These are phyloP conservation scores for Dioscorea zingiberensis DNA, from an alignment of 106 monocot species.

Conservation along the genomic window DNA sequence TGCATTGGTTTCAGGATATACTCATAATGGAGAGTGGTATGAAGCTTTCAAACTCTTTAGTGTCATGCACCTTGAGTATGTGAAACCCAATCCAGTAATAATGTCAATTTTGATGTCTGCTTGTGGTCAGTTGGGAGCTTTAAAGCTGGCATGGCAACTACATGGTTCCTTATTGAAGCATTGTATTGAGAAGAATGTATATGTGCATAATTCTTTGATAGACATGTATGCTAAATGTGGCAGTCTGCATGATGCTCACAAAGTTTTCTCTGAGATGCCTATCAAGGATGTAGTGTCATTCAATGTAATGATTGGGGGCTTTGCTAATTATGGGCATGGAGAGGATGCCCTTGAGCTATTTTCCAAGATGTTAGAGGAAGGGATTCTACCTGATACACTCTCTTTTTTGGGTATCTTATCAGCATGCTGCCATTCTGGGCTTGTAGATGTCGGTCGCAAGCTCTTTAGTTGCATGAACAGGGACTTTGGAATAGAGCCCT, in stretches of 20 bases:
- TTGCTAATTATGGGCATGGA: constrained; percentile 36
- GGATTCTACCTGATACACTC: constrained; percentile 29
- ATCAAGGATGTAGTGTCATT: constrained; percentile 45
- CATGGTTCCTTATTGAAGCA: constrained; percentile 36
- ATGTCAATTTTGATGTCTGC: constrained; percentile 39
- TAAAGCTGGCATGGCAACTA: constrained; percentile 20
- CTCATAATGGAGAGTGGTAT: constrained; percentile 29
- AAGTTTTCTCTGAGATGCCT: constrained; percentile 21
- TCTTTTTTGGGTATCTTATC: constrained; percentile 45
- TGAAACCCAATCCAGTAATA: constrained; percentile 34
- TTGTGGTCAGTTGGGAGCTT: constrained; percentile 30
- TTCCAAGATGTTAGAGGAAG: constrained; percentile 13
- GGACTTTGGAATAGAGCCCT: constrained; percentile 27
- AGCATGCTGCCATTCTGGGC: constrained; percentile 34
- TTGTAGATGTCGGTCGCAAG: constrained; percentile 12
- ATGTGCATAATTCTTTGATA: constrained; percentile 37
- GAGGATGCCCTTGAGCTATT: constrained; percentile 31
- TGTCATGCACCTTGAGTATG: constrained; percentile 9
- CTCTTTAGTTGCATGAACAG: constrained; percentile 35
- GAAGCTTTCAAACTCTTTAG: constrained; percentile 25
- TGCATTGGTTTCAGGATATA: constrained; percentile 25
- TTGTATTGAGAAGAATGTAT: constrained; percentile 12
- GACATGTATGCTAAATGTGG: constrained; percentile 63
- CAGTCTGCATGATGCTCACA: constrained; percentile 18
- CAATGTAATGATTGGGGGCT: constrained; percentile 38